Evolutionary conservation across 352 stramenopile genomes (phyloP), one percentile per base, ranked within the genome.

Genomic region (Phytophthora tubulina): DNA sequence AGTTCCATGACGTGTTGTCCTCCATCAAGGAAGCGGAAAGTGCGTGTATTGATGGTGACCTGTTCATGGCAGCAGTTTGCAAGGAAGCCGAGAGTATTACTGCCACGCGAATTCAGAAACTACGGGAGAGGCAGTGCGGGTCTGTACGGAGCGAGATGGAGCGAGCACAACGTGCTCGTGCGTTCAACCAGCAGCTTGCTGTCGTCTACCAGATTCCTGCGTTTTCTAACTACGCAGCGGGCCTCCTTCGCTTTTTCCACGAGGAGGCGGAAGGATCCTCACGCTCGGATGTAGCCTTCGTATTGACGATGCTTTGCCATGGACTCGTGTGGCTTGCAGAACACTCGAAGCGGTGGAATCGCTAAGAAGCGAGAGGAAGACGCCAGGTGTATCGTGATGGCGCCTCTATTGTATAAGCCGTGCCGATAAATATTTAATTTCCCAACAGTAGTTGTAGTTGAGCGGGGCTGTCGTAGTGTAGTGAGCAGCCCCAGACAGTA

Each of bases 321-420:
- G 86, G 88, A 4, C 81, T 95, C 42, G 85, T 94, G 39, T 95
- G 88, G 88, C 73, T 95, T 32, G 86, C 88, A 10, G 85, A 93
- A 61, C 86, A 89, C 66, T 95, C 86, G 1, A 93, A 90, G 69
- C 73, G 69, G 13, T 82, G 86, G 70, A 72, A 69, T 46, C 63
- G 58, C 17, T 81, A 54, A 70, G 46, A 58, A 35, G 5, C 21
- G 32, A 44, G 39, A 41, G 10, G n/a, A 48, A 72, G n/a, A 61
- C 31, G 51, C 30, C 10, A 63, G 41, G 42, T 59, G 44, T 27
- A 45, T 54, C 33, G 42, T 39, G 33, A 31, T 65, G 49, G 44
- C 21, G 42, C 49, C 33, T 70, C 35, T 41, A 60, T 66, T 74
- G 64, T 70, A 66, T 71, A 60, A 72, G 65, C 73, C 45, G 38